Base-by-base conservation (phyloP, 2,329 filamentous ascomycete species). In the Drechslera avenae region DNA sequence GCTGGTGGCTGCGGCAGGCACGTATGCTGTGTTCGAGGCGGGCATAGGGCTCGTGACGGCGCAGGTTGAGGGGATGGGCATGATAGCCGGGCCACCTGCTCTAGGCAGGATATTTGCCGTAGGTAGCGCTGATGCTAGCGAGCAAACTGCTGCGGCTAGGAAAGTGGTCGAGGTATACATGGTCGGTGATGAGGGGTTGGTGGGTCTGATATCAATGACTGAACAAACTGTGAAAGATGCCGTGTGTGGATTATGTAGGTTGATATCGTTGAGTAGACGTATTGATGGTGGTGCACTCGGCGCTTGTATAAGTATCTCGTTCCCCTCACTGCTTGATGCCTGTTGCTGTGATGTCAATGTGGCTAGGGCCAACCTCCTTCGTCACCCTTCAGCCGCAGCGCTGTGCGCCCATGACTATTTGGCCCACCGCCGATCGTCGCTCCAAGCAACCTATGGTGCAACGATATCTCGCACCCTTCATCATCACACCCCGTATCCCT, bases 11-110 rank as follows among this genome's bases (percentile, higher is more conserved):
- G 54, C 37, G 2, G 45, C 52, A 2, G 72, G 73, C 5, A 55
- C 39, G 51, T 68, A 74, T 7, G 59, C 44, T n/a, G 62, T 40
- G 36, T 53, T 46, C 14, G 54, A 16, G n/a, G 52, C 26, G 16
- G 44, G 45, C 13, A 67, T 52, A 18, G 72, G 62, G 49, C 66
- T 64, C 17, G 60, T 64, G 42, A 75, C 39, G 6, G 64, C 69
- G 64, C 75, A 77, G 31, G 59, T 70, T 0, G 66, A 42, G 2
- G 73, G 70, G 19, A 76, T 68, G 8, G 74, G 69, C 6, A 50
- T 52, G 36, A 57, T 56, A 9, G 57, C 57, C 14, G 75, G 74
- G 2, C 66, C 73, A 40, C 74, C 74, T 18, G 73, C 73, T 19
- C 72, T 67, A 16, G 56, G 9, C 16, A 30, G 2, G 17, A 46